Evolutionary conservation across 2,329 filamentous ascomycete genomes (phyloP).

Genomic region (Elsinoe ampelina): DNA sequence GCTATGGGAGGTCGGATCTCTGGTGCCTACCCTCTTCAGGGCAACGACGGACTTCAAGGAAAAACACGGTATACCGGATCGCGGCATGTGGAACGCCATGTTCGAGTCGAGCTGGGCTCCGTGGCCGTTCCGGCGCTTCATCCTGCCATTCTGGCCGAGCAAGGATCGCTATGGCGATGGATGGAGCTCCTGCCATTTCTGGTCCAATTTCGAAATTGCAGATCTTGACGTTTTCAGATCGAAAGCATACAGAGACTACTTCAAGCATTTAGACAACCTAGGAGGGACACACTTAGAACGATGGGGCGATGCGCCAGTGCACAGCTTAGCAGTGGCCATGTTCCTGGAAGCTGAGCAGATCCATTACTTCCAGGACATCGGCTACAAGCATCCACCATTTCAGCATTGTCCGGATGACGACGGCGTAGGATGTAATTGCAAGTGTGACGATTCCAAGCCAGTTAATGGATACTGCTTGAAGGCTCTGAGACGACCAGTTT

Average conservation of each 20-base stretch:
- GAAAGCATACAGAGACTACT: slow-evolving; percentile 39
- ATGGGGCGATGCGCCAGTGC: slow-evolving; percentile 42
- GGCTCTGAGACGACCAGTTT: background rate
- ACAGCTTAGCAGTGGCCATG: slow-evolving; percentile 47
- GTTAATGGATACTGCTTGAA: slow-evolving; percentile 6
- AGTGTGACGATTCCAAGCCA: background rate
- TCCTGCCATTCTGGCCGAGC: slow-evolving; percentile 19
- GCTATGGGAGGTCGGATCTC: slow-evolving; percentile 37
- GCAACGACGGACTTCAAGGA: slow-evolving; percentile 40
- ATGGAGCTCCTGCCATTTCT: slow-evolving; percentile 44
- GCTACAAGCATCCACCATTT: slow-evolving; percentile 15
- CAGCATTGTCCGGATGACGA: slow-evolving; percentile 10
- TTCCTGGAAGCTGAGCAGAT: slow-evolving; percentile 44
- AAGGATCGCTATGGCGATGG: slow-evolving; percentile 25
- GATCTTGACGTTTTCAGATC: slow-evolving; percentile 41
- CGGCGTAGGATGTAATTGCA: slow-evolving; percentile 7
- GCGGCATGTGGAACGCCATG: slow-evolving; percentile 16
- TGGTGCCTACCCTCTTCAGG: slow-evolving; percentile 39
- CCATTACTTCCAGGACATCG: slow-evolving; percentile 43
- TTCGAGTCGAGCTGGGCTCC: slow-evolving; percentile 17
- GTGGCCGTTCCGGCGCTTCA: slow-evolving; percentile 33
- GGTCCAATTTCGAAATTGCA: slow-evolving; percentile 48
- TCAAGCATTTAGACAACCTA: slow-evolving; percentile 41
- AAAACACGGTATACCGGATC: slow-evolving; percentile 23
- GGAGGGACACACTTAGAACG: slow-evolving; percentile 43